A percentile compares a stretch with the other conserved stretches of the same genome.
Conservation (phyloP, 257 asterid species). For the Solanum rostratum region DNA sequence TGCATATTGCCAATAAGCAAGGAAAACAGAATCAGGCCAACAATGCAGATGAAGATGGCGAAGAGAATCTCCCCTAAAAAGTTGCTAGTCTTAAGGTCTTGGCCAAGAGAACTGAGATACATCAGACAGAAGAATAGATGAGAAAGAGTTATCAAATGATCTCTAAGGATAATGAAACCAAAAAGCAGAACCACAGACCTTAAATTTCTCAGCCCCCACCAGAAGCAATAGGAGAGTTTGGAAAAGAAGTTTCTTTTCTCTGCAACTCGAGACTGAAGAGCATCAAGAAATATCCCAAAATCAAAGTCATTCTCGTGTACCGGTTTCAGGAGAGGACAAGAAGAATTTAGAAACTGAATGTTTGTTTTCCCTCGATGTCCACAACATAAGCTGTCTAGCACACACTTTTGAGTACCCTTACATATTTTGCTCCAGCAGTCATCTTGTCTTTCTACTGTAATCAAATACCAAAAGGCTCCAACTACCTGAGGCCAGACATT, state of each 20-base stretch:
- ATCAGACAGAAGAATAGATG: background rate
- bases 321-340: conserved; percentile 41
- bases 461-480: conserved; percentile 62
- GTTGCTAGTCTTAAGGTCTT: conserved; percentile 35
- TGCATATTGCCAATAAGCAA: conserved; percentile 32
- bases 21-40: conserved; percentile 27
- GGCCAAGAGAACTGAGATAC: conserved; percentile 30
- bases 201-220: conserved; percentile 70
- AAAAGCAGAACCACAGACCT: conserved; percentile 24
- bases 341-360: conserved; percentile 17
- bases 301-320: conserved; percentile 27
- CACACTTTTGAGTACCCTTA: background rate
- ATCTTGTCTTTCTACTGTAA: conserved; percentile 43
- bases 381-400: conserved; percentile 24
- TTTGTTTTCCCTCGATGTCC: background rate
- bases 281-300: conserved; percentile 57
- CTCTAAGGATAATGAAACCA: background rate
- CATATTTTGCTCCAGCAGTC: conserved; percentile 44
- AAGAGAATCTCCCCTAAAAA: conserved; percentile 25
- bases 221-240: conserved; percentile 48
- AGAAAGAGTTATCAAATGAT: background rate
- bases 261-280: conserved; percentile 37
- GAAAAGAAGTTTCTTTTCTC: conserved; percentile 17
- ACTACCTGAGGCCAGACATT: conserved; percentile 14
- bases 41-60: conserved; percentile 23